A percentile compares a stretch with the other conserved stretches of the same genome.
These are phyloP conservation scores for Phytophthora cryptogea DNA, from an alignment of 352 stramenopile genomes.

Conservation along the genomic window DNA sequence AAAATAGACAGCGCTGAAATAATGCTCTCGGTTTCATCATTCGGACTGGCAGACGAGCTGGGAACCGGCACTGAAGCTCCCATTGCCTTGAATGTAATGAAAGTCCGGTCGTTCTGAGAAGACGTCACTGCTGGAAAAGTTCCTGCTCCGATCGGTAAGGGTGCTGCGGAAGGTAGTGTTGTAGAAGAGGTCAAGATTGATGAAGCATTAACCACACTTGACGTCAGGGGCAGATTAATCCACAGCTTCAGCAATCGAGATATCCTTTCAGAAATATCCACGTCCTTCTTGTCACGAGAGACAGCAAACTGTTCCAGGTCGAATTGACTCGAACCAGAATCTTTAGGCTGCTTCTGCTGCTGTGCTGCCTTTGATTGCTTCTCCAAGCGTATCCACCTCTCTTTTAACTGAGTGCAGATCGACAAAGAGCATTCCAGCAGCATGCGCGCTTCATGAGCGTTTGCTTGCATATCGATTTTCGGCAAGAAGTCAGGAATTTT, in stretches of 20 bases:
- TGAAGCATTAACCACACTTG: slow-evolving; percentile 20
- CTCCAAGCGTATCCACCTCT: slow-evolving; percentile 66
- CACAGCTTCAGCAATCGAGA: slow-evolving; percentile 55
- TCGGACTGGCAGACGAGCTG: slow-evolving; percentile 15
- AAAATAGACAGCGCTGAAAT: slow-evolving; percentile 44
- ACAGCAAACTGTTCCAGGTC: slow-evolving; percentile 69
- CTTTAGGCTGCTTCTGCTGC: slow-evolving; percentile 30
- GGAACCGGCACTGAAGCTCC: slow-evolving; percentile 16
- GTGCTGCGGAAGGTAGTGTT: slow-evolving; percentile 3
- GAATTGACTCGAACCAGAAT: slow-evolving; percentile 33
- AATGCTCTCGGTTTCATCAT: slow-evolving; percentile 4
- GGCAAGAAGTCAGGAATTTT: slow-evolving; percentile 54
- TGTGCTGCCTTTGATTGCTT: slow-evolving; percentile 43
- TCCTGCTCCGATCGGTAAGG: background rate
- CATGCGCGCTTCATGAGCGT: slow-evolving; percentile 48
- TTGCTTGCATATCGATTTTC: slow-evolving; percentile 41
- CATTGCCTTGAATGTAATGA: slow-evolving; percentile 34
- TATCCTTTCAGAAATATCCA: slow-evolving; percentile 68
- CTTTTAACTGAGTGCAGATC: slow-evolving; percentile 60
- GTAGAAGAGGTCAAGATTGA: slow-evolving; percentile 17
- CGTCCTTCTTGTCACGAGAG: slow-evolving; percentile 43
- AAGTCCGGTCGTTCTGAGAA: slow-evolving; percentile 18
- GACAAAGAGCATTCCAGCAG: slow-evolving; percentile 63
- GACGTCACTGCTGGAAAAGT: background rate
- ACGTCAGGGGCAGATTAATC: slow-evolving; percentile 45